phyloP scores from a whole-genome alignment of 164 flowering plant genomes.

The Magnolia kwangsiensis region DNA sequence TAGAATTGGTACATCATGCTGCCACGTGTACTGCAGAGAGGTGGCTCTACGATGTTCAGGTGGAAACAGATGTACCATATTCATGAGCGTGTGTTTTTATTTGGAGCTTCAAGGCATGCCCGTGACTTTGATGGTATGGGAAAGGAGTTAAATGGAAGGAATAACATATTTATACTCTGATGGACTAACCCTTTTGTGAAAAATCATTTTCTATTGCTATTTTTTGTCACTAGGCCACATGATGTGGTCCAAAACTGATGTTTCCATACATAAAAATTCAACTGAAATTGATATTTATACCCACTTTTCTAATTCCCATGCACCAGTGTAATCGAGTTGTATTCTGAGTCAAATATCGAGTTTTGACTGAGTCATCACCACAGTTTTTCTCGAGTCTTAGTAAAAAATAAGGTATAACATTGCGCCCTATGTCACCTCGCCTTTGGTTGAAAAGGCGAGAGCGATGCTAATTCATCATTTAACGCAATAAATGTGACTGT shows the following conservation, averaged over 20 bases:
- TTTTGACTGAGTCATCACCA: too few species aligned
- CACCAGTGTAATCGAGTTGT: too few species aligned
- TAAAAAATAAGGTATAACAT: too few species aligned
- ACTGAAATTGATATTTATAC: not conserved
- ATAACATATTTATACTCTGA: conserved; percentile 21
- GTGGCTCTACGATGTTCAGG: not conserved
- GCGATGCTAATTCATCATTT: too few species aligned
- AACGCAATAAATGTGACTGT: too few species aligned
- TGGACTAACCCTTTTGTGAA: conserved; percentile 14
- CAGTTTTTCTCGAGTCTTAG: too few species aligned
- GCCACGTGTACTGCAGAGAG: not conserved
- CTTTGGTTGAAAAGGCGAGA: too few species aligned
- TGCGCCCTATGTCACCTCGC: too few species aligned
- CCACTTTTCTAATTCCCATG: not conserved
- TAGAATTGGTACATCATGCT: not conserved
- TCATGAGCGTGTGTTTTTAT: not conserved
- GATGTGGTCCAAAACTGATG: conserved; percentile 15
- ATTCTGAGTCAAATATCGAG: too few species aligned
- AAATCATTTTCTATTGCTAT: conserved; percentile 18
- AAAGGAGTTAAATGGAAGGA: conserved; percentile 19
- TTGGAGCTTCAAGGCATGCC: conserved; percentile 29
- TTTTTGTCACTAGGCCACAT: conserved; percentile 17
- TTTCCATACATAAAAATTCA: conserved; percentile 3
- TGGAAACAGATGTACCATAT: not conserved
- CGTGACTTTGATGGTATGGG: conserved; percentile 33